These are phyloP conservation scores for Kazachstania sp. DNA, from an alignment of 1,139 yeast genomes.

Conservation along the genomic window DNA sequence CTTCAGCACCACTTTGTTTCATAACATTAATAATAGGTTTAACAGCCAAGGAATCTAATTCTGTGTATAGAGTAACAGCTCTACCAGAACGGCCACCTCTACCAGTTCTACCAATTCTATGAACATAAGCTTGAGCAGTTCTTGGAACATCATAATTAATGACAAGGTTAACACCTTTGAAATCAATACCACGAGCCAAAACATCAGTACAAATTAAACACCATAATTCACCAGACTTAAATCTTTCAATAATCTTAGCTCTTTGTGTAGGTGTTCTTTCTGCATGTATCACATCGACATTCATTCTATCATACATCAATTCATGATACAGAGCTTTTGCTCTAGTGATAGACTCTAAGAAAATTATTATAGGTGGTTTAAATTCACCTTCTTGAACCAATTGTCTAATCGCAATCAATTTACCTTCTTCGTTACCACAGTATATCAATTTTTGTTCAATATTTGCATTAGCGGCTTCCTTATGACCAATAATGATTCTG, in stretches of 20 bases:
- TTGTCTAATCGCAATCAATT: slow-evolving; percentile 82
- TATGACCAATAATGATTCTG: slow-evolving; percentile 83
- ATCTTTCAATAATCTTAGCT: slow-evolving; percentile 73
- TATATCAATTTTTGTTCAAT: slow-evolving; percentile 79
- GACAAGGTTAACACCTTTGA: slow-evolving; percentile 89
- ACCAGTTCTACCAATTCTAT: slow-evolving; percentile 97
- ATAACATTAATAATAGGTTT: slow-evolving; percentile 87
- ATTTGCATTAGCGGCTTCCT: slow-evolving; percentile 80
- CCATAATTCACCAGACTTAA: slow-evolving; percentile 89
- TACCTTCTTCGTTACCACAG: slow-evolving; percentile 94
- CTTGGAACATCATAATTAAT: slow-evolving; percentile 96
- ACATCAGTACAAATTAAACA: slow-evolving; percentile 95
- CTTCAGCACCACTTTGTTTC: slow-evolving; percentile 79
- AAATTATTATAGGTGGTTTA: slow-evolving; percentile 87
- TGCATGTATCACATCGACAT: slow-evolving; percentile 93
- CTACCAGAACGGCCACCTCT: slow-evolving; percentile 83
- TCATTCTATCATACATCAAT: slow-evolving; percentile 77
- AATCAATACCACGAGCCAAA: slow-evolving; percentile 92
- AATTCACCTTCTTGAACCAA: slow-evolving; percentile 78
- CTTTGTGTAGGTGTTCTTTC: slow-evolving; percentile 88
- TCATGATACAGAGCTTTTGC: slow-evolving; percentile 95
- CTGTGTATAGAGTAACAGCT: slow-evolving; percentile 89
- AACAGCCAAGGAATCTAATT: slow-evolving; percentile 69
- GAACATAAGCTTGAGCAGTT: slow-evolving; percentile 90
- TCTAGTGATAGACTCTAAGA: slow-evolving; percentile 83